A percentile compares a stretch with the other conserved stretches of the same genome.
These are phyloP conservation scores for Ophiocordyceps sinensis DNA, from an alignment of 2,329 filamentous ascomycete genomes.

Conservation along the genomic window DNA sequence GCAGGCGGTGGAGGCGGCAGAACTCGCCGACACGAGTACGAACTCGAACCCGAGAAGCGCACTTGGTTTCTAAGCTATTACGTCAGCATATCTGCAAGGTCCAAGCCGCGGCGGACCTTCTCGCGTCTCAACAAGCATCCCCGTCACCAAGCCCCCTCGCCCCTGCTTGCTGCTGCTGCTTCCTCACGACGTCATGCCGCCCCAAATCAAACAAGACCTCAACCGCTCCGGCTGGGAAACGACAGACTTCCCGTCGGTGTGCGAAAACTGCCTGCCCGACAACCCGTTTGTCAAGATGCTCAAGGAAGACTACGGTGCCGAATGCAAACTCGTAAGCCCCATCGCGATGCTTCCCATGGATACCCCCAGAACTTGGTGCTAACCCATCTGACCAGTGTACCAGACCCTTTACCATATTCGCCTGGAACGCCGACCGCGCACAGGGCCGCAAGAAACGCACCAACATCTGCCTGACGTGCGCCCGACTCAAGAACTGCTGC, in stretches of 20 bases:
- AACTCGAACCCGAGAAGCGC: slow-evolving; percentile 7
- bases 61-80: background rate
- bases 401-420: slow-evolving; percentile 87
- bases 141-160: background rate
- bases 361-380: background rate
- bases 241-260: slow-evolving; percentile 77
- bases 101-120: no score
- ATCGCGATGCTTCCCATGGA: background rate
- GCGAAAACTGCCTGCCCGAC: slow-evolving; percentile 85
- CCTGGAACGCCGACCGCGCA: slow-evolving; percentile 86
- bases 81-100: background rate
- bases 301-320: slow-evolving; percentile 87
- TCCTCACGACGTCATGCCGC: slow-evolving; percentile 43
- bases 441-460: slow-evolving; percentile 80
- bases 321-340: slow-evolving; percentile 50
- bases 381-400: slow-evolving; percentile 45
- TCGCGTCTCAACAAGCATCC: no score
- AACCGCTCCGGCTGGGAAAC: slow-evolving; percentile 95
- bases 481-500: slow-evolving; percentile 95
- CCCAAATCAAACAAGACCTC: slow-evolving; percentile 90
- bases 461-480: slow-evolving; percentile 92
- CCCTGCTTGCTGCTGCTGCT: background rate
- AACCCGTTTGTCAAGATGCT: slow-evolving; percentile 99
- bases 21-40: slow-evolving; percentile 1
- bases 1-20: background rate